Percentiles rank a stretch among this genome's conserved stretches.
phyloP scores from a whole-genome alignment of 2,329 filamentous ascomycete genomes.

The Cryphonectria naterciae region DNA sequence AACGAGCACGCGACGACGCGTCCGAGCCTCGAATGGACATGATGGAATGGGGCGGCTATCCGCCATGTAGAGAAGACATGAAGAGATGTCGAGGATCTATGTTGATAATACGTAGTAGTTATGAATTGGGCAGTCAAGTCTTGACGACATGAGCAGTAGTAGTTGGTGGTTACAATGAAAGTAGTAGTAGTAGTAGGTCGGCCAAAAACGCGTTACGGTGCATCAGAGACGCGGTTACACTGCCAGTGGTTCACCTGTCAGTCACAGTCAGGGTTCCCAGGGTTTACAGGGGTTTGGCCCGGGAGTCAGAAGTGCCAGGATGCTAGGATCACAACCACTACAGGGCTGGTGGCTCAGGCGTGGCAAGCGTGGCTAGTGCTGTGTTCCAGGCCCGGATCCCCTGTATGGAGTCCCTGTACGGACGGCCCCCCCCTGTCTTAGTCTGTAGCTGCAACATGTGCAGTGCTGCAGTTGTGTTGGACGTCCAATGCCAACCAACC shows the following conservation, averaged over 20 bases:
- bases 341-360: slow-evolving; percentile 5
- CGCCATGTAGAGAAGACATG: slow-evolving; percentile 36
- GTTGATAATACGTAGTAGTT: background rate
- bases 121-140: background rate
- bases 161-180: background rate
- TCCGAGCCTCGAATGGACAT: slow-evolving; percentile 44
- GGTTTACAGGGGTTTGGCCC: background rate
- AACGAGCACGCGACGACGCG: slow-evolving; percentile 57
- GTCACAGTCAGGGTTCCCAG: background rate
- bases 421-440: background rate
- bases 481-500: background rate
- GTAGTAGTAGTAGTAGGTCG: background rate
- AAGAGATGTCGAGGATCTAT: slow-evolving; percentile 13
- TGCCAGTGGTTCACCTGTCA: background rate
- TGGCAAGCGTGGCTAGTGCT: background rate
- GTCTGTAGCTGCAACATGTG: background rate
- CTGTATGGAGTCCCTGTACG: background rate
- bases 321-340: background rate
- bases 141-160: background rate
- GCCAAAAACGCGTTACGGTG: background rate
- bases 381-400: background rate
- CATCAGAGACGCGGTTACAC: background rate
- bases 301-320: background rate
- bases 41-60: slow-evolving; percentile 29
- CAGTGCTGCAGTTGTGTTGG: background rate